phyloP scores from a whole-genome alignment of 129 eudicot species.

The Chrysanthemum seticuspe region DNA sequence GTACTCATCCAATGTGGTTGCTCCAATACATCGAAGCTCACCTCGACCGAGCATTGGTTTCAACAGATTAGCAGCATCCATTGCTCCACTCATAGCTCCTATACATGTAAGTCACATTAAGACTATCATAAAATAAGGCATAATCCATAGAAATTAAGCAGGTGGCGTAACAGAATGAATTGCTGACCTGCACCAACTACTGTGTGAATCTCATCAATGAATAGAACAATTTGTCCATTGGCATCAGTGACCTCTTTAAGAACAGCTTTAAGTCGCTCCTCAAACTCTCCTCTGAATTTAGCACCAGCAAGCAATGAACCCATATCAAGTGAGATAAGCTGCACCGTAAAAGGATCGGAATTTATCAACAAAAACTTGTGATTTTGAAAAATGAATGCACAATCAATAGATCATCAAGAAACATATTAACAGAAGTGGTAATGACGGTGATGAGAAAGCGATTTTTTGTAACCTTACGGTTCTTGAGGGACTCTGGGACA shows the following conservation, averaged over 20 bases:
- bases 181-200: constrained; percentile 94
- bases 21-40: constrained; percentile 95
- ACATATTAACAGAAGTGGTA: too few species aligned
- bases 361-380: not conserved
- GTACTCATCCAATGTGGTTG: constrained; percentile 85
- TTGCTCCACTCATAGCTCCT: constrained; percentile 92
- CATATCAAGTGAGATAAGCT: constrained; percentile 95
- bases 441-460: not conserved
- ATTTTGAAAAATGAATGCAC: not conserved
- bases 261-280: constrained; percentile 96
- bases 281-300: constrained; percentile 91
- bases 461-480: constrained; percentile 65
- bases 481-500: constrained; percentile 89
- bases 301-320: constrained; percentile 99
- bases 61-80: constrained; percentile 94
- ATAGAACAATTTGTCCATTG: constrained; percentile 84
- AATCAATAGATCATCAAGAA: not conserved
- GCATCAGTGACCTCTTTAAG: constrained; percentile 90
- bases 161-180: not conserved
- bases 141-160: not conserved
- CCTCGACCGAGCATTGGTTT: constrained; percentile 98
- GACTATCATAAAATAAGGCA: not conserved
- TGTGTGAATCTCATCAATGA: constrained; percentile 95
- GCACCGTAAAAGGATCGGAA: constrained; percentile 9
- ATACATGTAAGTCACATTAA: constrained; percentile 11